Evolutionary conservation across 306 rosid species (phyloP).

Genomic region (Cucumis melo): DNA sequence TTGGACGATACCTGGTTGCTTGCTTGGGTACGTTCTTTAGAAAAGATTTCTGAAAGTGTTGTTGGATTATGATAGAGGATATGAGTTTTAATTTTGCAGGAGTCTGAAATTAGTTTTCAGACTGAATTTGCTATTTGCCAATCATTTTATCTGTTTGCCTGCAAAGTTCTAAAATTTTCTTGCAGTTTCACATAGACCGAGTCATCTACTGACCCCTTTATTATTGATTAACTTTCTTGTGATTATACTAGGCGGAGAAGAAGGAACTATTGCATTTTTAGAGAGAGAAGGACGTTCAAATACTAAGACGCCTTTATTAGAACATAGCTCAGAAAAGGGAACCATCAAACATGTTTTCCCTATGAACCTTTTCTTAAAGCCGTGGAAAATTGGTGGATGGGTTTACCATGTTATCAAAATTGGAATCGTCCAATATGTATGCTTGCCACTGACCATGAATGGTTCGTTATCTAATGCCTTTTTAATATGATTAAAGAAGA

Average conservation of each 20-base stretch:
- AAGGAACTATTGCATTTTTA: slow-evolving; percentile 78
- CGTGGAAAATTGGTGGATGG: slow-evolving; percentile 80
- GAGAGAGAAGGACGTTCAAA: slow-evolving; percentile 72
- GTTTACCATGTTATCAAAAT: slow-evolving; percentile 87
- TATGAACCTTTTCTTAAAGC: slow-evolving; percentile 57
- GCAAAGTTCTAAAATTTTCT: neutral
- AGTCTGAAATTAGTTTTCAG: neutral
- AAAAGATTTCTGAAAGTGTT: neutral
- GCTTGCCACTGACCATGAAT: slow-evolving; percentile 16
- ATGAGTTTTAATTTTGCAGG: neutral
- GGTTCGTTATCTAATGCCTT: slow-evolving; percentile 7
- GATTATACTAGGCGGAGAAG: slow-evolving; percentile 69
- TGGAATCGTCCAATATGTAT: slow-evolving; percentile 98
- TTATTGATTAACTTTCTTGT: neutral
- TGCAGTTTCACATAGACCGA: neutral
- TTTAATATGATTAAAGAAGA: slow-evolving; percentile 8
- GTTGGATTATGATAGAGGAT: neutral
- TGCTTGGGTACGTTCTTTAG: slow-evolving; percentile 50
- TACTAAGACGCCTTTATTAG: slow-evolving; percentile 56
- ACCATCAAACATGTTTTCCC: slow-evolving; percentile 80
- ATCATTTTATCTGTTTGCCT: neutral
- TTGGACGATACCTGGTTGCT: slow-evolving; percentile 95
- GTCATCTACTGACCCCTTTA: neutral
- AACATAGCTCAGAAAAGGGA: slow-evolving; percentile 41
- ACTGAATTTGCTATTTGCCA: neutral